These are phyloP conservation scores for Fusarium sp. DNA, from an alignment of 2,329 filamentous ascomycete species.

Conservation along the genomic window DNA sequence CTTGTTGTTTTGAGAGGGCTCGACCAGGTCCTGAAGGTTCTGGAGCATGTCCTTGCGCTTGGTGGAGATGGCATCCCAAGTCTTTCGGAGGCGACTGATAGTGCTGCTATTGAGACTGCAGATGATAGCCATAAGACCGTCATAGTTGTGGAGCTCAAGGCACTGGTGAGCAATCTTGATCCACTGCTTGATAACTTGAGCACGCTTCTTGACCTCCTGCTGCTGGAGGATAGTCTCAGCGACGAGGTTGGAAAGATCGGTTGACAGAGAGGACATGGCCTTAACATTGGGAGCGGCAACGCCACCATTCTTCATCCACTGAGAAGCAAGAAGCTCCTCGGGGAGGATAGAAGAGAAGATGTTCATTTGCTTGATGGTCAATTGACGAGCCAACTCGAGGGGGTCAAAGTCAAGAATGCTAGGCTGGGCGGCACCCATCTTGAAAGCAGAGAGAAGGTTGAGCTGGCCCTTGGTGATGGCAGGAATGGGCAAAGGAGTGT, in stretches of 20 bases:
- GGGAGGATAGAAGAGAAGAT: conserved; percentile 93
- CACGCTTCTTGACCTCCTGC: conserved; percentile 92
- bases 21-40: conserved; percentile 82
- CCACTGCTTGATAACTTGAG: conserved; percentile 94
- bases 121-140: conserved; percentile 95
- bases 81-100: conserved; percentile 86
- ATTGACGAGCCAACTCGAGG: conserved; percentile 87
- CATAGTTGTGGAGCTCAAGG: conserved; percentile 92
- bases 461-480: conserved; percentile 80
- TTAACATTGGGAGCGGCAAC: conserved; percentile 87
- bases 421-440: conserved; percentile 73
- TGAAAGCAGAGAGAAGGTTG: conserved; percentile 76
- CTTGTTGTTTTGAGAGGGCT: conserved; percentile 91
- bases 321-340: conserved; percentile 88
- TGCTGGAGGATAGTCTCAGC: conserved; percentile 90
- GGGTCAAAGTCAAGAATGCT: conserved; percentile 91
- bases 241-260: conserved; percentile 90
- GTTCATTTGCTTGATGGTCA: conserved; percentile 90
- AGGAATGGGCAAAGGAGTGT: conserved; percentile 75
- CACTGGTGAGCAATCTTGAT: conserved; percentile 92
- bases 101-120: conserved; percentile 93
- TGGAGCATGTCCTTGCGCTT: conserved; percentile 86
- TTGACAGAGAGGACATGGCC: conserved; percentile 92
- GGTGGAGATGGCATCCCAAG: conserved; percentile 87
- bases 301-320: conserved; percentile 91